A percentile compares a stretch with the other conserved stretches of the same genome.
Conservation (phyloP, 768 basidiomycete species). For the Lactifluus piperatus region DNA sequence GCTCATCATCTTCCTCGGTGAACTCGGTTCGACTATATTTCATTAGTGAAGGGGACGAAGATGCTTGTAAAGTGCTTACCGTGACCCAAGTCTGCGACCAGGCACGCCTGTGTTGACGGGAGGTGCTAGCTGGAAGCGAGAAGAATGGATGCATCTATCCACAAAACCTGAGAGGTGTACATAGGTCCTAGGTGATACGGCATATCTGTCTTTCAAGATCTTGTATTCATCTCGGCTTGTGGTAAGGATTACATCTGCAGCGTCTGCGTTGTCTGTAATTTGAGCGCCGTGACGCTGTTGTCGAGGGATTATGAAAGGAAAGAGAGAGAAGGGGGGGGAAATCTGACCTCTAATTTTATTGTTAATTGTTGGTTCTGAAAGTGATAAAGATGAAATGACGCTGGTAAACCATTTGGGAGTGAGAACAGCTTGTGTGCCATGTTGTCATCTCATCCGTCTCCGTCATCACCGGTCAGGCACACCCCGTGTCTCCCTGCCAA, state of each 20-base stretch:
- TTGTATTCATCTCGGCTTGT: not conserved
- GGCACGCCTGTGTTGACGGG: not conserved
- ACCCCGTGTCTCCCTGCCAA: too few relatives aligned
- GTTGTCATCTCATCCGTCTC: too few relatives aligned
- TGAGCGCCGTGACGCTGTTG: constrained; percentile 12
- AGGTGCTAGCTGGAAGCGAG: constrained; percentile 4
- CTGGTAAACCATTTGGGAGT: not conserved
- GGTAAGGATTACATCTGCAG: constrained; percentile 14
- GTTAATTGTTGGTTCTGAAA: not conserved
- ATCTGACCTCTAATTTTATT: constrained; percentile 19
- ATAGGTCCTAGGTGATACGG: constrained; percentile 9
- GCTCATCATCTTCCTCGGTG: constrained; percentile 8
- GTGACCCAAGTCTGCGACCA: constrained; percentile 1
- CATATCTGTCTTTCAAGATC: constrained; percentile 11
- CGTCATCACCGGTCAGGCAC: too few relatives aligned
- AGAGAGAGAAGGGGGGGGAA: not conserved
- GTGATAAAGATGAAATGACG: not conserved
- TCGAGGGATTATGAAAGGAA: not conserved
- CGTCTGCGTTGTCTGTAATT: not conserved
- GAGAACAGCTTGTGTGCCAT: not conserved
- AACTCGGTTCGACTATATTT: constrained; percentile 8
- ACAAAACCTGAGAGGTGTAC: constrained; percentile 18
- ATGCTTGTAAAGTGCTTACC: not conserved
- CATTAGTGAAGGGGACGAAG: not conserved
- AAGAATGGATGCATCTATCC: constrained; percentile 8